Percentiles rank a stretch among this genome's conserved stretches.
These are phyloP conservation scores for Castanea crenata DNA, from an alignment of 306 rosid genomes.

Conservation along the genomic window DNA sequence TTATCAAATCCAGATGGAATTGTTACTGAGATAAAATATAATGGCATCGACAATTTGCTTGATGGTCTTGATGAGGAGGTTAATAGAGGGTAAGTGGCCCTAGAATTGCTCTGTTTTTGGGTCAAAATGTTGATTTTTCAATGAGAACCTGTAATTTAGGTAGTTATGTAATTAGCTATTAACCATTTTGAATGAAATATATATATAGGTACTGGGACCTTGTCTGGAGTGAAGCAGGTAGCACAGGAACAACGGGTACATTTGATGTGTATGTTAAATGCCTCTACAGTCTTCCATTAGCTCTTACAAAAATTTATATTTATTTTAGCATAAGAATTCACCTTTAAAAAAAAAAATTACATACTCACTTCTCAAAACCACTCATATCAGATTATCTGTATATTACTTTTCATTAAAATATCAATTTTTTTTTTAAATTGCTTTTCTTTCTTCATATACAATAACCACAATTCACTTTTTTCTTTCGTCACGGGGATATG, in stretches of 20 bases:
- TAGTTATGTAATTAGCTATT: background rate
- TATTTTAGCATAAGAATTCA: too few species aligned
- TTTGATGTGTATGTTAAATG: conserved; percentile 67
- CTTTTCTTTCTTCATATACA: too few species aligned
- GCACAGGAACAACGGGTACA: conserved; percentile 46
- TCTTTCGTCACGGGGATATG: too few species aligned
- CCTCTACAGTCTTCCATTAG: background rate
- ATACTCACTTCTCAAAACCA: too few species aligned
- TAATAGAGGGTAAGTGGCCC: conserved; percentile 69
- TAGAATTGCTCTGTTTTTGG: background rate
- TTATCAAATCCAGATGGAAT: conserved; percentile 85
- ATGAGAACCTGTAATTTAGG: too few species aligned
- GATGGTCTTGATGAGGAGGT: conserved; percentile 74
- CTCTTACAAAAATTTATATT: too few species aligned
- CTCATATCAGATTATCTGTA: too few species aligned
- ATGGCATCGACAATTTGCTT: conserved; percentile 81
- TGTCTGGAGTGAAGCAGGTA: conserved; percentile 89
- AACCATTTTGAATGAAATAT: conserved; percentile 19
- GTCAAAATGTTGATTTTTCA: conserved; percentile 24
- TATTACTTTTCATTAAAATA: too few species aligned
- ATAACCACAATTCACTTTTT: too few species aligned
- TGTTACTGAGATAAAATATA: conserved; percentile 72
- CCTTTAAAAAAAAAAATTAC: background rate
- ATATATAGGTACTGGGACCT: conserved; percentile 93
- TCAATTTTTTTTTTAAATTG: too few species aligned